phyloP scores from a whole-genome alignment of 352 stramenopile species.

The Peronospora farinosa region DNA sequence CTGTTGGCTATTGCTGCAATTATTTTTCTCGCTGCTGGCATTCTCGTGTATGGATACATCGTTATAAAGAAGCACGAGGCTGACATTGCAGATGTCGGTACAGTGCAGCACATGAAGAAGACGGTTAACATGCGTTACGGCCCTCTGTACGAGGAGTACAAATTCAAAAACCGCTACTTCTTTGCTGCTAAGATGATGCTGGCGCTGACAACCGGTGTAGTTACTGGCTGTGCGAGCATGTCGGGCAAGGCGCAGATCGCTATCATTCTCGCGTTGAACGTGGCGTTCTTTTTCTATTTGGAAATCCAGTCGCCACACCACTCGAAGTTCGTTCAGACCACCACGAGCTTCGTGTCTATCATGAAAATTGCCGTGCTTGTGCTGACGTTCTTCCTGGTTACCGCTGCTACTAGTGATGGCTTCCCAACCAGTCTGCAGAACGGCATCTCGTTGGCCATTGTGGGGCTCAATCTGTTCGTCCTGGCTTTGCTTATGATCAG shows the following conservation, averaged over 20 bases:
- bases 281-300: slow-evolving; percentile 72
- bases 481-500: slow-evolving; percentile 58
- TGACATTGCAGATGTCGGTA: slow-evolving; percentile 73
- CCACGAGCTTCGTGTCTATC: slow-evolving; percentile 65
- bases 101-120: slow-evolving; percentile 73
- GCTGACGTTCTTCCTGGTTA: slow-evolving; percentile 71
- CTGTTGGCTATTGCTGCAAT: slow-evolving; percentile 53
- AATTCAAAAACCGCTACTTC: slow-evolving; percentile 84
- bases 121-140: slow-evolving; percentile 75
- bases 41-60: slow-evolving; percentile 72
- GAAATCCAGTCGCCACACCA: slow-evolving; percentile 63
- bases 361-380: slow-evolving; percentile 74
- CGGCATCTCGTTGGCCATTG: slow-evolving; percentile 59
- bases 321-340: slow-evolving; percentile 66
- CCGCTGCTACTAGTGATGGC: slow-evolving; percentile 39
- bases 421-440: slow-evolving; percentile 62
- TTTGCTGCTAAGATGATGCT: slow-evolving; percentile 78
- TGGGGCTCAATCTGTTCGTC: slow-evolving; percentile 64
- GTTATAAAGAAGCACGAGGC: slow-evolving; percentile 69
- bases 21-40: slow-evolving; percentile 60
- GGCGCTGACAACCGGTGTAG: slow-evolving; percentile 49
- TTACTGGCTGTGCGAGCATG: slow-evolving; percentile 53
- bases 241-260: slow-evolving; percentile 44
- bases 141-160: slow-evolving; percentile 84
- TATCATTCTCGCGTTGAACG: slow-evolving; percentile 47